Conservation (phyloP, 208 protist genomes). For the Acanthamoeba healyi region DNA sequence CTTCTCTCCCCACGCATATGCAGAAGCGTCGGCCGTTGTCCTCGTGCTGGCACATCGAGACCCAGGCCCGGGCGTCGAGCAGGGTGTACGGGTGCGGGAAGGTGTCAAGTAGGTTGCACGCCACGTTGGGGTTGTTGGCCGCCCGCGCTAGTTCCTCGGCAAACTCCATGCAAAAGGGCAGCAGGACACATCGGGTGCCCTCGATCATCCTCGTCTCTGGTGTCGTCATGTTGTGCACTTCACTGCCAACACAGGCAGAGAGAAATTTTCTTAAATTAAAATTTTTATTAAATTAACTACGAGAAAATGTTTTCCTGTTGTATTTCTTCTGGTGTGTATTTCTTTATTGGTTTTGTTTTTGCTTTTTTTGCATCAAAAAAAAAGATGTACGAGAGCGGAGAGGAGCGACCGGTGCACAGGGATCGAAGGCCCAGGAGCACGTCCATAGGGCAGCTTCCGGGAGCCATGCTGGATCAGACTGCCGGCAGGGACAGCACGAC, state of each 20-base stretch:
- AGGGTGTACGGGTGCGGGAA: conserved; percentile 66
- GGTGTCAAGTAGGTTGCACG: conserved; percentile 20
- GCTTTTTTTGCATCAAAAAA: neutral
- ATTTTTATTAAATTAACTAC: too few relatives aligned
- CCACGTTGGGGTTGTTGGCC: conserved; percentile 56
- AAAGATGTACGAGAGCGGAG: neutral
- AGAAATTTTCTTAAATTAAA: too few relatives aligned
- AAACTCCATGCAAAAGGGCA: conserved; percentile 3
- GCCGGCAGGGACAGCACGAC: neutral
- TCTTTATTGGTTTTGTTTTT: too few relatives aligned
- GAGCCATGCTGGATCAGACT: neutral
- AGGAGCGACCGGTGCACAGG: neutral
- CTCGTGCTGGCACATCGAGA: neutral
- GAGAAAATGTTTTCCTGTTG: too few relatives aligned
- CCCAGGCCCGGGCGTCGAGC: neutral
- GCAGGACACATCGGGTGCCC: neutral
- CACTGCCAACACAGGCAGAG: too few relatives aligned
- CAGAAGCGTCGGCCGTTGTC: conserved; percentile 61
- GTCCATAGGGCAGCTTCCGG: conserved; percentile 15
- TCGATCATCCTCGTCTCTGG: neutral
- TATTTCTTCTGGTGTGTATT: too few relatives aligned
- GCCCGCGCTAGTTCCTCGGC: conserved; percentile 25
- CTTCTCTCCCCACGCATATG: conserved; percentile 10
- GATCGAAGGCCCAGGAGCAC: conserved; percentile 35
- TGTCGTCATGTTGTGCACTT: neutral